Evolutionary conservation across 208 protist species (phyloP).

Genomic region (Leishmania martiniquensis): DNA sequence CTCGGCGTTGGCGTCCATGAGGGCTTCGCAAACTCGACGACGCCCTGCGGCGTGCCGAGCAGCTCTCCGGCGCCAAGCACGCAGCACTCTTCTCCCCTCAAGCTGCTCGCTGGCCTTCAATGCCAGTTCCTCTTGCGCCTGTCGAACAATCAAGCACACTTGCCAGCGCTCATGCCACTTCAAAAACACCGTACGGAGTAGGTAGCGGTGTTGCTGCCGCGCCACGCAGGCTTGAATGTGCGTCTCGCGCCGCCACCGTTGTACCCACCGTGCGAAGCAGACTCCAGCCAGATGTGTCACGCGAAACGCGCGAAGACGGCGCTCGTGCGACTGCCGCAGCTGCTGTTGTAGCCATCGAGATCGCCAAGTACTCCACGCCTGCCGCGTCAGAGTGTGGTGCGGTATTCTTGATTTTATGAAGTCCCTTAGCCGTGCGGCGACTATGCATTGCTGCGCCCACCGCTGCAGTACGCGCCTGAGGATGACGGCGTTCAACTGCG

Average conservation of each 20-base stretch:
- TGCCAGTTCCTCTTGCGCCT: conserved; percentile 23
- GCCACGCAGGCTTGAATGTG: conserved; percentile 1
- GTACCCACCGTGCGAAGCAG: conserved; percentile 14
- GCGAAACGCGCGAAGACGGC: conserved; percentile 7
- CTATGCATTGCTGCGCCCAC: neutral
- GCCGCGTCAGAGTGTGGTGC: neutral
- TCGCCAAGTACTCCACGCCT: conserved; percentile 3
- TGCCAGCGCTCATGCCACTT: conserved; percentile 20
- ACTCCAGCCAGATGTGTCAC: neutral
- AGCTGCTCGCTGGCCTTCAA: conserved; percentile 24
- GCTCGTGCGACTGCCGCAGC: neutral
- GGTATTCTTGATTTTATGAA: neutral
- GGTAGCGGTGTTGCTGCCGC: neutral
- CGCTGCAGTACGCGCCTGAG: neutral
- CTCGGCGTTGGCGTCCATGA: conserved; percentile 12
- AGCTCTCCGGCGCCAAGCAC: conserved; percentile 30
- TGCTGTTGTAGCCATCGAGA: neutral
- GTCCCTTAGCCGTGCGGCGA: neutral
- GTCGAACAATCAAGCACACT: conserved; percentile 20
- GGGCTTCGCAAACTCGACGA: neutral
- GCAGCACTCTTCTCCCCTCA: conserved; percentile 12
- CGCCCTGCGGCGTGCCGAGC: conserved; percentile 1
- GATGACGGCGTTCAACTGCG: neutral
- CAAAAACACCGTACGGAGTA: conserved; percentile 16
- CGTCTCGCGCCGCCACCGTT: conserved; percentile 7